Conservation (phyloP, 306 rosid genomes). For the Begonia fuchsioides region DNA sequence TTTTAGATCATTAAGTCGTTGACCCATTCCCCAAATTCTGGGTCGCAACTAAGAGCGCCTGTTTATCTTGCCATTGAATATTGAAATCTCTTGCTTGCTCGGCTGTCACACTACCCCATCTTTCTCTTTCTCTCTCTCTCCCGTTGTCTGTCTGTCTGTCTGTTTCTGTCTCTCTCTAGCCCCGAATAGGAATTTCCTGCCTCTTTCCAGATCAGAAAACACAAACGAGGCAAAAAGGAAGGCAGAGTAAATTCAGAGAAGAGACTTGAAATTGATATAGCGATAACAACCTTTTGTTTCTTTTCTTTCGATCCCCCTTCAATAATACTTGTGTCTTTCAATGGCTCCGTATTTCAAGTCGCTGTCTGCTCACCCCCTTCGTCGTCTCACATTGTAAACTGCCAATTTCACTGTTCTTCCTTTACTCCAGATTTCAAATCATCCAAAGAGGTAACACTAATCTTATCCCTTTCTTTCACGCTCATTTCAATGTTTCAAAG, state of each 20-base stretch:
- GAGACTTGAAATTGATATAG: slow-evolving; percentile 9
- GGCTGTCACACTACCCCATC: slow-evolving; percentile 29
- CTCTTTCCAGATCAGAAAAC: slow-evolving; percentile 29
- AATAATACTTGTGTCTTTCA: slow-evolving; percentile 24
- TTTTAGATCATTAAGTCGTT: too few relatives aligned
- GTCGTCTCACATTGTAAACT: too few relatives aligned
- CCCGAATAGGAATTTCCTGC: slow-evolving; percentile 9
- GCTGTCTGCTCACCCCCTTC: background rate
- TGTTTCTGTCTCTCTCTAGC: slow-evolving; percentile 3
- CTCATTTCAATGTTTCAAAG: too few relatives aligned
- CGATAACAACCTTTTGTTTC: slow-evolving; percentile 12
- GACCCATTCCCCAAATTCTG: too few relatives aligned
- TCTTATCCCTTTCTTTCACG: too few relatives aligned
- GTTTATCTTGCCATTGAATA: slow-evolving; percentile 5
- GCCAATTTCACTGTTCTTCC: too few relatives aligned
- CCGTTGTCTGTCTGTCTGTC: too few relatives aligned
- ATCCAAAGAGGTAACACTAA: too few relatives aligned
- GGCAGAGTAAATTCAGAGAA: slow-evolving; percentile 13
- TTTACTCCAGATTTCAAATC: too few relatives aligned
- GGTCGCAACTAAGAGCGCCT: slow-evolving; percentile 3
- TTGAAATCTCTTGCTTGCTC: slow-evolving; percentile 17
- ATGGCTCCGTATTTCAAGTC: slow-evolving; percentile 10
- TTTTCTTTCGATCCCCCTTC: slow-evolving; percentile 15
- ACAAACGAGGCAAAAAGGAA: slow-evolving; percentile 21
- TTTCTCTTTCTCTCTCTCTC: too few relatives aligned